A percentile compares a stretch with the other conserved stretches of the same genome.
Evolutionary conservation across 768 basidiomycete species (phyloP).

Genomic region (Suillus variegatus): DNA sequence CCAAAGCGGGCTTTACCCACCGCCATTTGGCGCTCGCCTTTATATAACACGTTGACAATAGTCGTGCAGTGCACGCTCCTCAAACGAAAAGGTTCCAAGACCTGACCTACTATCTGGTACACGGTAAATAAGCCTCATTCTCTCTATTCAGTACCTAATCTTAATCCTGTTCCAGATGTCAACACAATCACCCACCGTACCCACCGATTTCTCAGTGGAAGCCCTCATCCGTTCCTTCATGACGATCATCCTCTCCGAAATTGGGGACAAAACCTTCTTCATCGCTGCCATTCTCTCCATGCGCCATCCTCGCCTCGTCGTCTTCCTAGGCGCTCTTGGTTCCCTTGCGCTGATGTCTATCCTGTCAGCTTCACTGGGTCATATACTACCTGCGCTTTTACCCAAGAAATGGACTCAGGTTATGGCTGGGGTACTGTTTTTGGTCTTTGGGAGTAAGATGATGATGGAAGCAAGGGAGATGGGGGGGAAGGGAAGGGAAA

Average conservation of each 20-base stretch:
- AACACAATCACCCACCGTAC: neutral
- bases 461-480: constrained; percentile 81
- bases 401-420: constrained; percentile 69
- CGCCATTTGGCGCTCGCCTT: neutral
- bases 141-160: neutral
- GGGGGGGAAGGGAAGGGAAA: constrained; percentile 61
- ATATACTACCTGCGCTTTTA: constrained; percentile 82
- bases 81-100: neutral
- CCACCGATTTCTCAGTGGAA: constrained; percentile 20
- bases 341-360: constrained; percentile 93
- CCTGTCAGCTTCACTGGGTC: constrained; percentile 91
- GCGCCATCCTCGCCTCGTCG: constrained; percentile 83
- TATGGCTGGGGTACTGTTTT: constrained; percentile 79
- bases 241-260: constrained; percentile 92
- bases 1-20: neutral
- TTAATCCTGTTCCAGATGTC: neutral
- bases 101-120: neutral
- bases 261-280: constrained; percentile 94
- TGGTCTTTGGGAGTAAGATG: constrained; percentile 92
- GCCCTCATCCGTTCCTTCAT: constrained; percentile 78
- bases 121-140: neutral
- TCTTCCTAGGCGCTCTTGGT: constrained; percentile 87
- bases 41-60: neutral
- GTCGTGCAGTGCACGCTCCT: neutral
- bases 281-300: constrained; percentile 91